Evolutionary conservation across 371 early-diverging fungal genomes (phyloP).

Genomic region (Blastocladiella emersonii): DNA sequence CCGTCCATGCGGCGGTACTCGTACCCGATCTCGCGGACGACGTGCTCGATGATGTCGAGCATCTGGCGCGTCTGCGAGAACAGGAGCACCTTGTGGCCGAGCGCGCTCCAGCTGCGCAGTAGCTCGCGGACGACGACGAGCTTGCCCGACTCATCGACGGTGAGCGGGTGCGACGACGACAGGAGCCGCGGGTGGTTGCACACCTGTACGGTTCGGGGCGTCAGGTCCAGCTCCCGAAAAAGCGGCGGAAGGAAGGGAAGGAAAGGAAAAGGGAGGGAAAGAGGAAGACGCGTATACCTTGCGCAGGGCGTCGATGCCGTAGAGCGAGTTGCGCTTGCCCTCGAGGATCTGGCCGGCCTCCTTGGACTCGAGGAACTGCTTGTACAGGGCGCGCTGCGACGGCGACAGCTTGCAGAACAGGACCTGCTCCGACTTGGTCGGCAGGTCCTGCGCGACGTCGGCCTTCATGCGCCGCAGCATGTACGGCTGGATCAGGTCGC

Average conservation of each 20-base stretch:
- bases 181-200: neutral
- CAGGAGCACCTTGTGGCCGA: slow-evolving; percentile 76
- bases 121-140: slow-evolving; percentile 73
- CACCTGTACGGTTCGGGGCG: too few relatives aligned
- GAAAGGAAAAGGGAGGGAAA: slow-evolving; percentile 94
- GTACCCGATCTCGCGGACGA: slow-evolving; percentile 35
- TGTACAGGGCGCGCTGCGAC: slow-evolving; percentile 62
- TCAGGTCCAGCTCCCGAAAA: slow-evolving; percentile 14
- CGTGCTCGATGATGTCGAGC: slow-evolving; percentile 81
- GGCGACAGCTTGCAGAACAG: slow-evolving; percentile 59
- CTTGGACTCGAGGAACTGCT: slow-evolving; percentile 50
- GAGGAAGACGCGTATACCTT: too few relatives aligned
- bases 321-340: slow-evolving; percentile 70
- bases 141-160: slow-evolving; percentile 53
- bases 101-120: slow-evolving; percentile 69
- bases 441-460: slow-evolving; percentile 82
- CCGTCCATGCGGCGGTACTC: slow-evolving; percentile 90
- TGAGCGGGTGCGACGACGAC: too few relatives aligned
- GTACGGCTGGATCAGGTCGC: slow-evolving; percentile 87
- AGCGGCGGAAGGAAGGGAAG: slow-evolving; percentile 18
- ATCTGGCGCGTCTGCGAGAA: slow-evolving; percentile 95
- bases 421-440: slow-evolving; percentile 85
- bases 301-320: slow-evolving; percentile 84
- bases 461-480: slow-evolving; percentile 85
- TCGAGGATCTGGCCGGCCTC: slow-evolving; percentile 62